Evolutionary conservation across 768 basidiomycete species (phyloP).

Genomic region (Termitomyces sp.): DNA sequence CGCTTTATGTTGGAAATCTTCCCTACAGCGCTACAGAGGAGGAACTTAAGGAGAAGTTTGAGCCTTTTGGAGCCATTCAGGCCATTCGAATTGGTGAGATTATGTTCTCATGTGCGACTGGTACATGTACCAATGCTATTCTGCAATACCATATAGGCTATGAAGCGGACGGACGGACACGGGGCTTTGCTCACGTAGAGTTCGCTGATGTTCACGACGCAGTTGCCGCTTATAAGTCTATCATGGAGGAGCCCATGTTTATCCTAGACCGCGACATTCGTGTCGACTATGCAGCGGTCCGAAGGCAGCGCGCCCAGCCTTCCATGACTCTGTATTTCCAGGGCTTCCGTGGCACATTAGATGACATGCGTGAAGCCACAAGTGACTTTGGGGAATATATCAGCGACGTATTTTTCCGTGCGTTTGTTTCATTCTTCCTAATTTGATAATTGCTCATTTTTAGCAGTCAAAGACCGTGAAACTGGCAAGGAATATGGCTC

Average conservation of each 20-base stretch:
- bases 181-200: constrained; percentile 45
- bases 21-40: constrained; percentile 40
- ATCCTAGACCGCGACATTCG: constrained; percentile 41
- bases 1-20: constrained; percentile 50
- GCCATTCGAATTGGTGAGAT: constrained; percentile 37
- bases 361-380: constrained; percentile 19
- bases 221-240: constrained; percentile 29
- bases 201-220: constrained; percentile 36
- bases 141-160: neutral
- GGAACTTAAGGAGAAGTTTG: constrained; percentile 38
- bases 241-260: constrained; percentile 41
- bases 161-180: constrained; percentile 31
- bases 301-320: constrained; percentile 13
- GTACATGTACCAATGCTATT: neutral
- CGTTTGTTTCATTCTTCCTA: constrained; percentile 10
- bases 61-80: constrained; percentile 37
- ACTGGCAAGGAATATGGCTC: constrained; percentile 25
- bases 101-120: neutral
- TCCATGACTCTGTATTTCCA: constrained; percentile 29
- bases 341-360: constrained; percentile 20
- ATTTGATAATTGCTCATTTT: neutral
- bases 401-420: constrained; percentile 25
- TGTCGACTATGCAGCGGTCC: constrained; percentile 33
- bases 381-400: constrained; percentile 26
- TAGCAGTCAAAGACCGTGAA: constrained; percentile 28